Percentiles rank a stretch among this genome's conserved stretches.
These are phyloP conservation scores for Solanum corneliomulleri DNA, from an alignment of 257 asterid genomes.

Conservation along the genomic window DNA sequence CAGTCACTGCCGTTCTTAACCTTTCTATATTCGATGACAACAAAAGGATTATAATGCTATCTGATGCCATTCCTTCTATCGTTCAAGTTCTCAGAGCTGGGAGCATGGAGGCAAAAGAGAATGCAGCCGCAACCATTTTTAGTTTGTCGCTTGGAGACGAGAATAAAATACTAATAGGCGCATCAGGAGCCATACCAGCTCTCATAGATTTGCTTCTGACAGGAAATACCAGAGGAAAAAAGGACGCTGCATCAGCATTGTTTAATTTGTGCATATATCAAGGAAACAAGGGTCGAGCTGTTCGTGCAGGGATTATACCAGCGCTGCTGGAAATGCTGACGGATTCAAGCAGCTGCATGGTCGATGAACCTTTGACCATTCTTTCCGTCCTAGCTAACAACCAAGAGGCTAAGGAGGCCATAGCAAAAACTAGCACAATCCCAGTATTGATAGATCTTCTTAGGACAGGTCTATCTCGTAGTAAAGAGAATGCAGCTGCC, in stretches of 20 bases:
- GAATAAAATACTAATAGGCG: constrained; percentile 80
- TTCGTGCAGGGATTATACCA: constrained; percentile 67
- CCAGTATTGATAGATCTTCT: constrained; percentile 68
- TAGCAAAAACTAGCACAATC: constrained; percentile 64
- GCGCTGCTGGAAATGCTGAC: constrained; percentile 67
- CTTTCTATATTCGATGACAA: constrained; percentile 73
- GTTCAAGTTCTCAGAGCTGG: constrained; percentile 87
- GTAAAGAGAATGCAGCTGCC: constrained; percentile 64
- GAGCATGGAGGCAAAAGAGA: constrained; percentile 84
- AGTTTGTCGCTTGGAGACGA: constrained; percentile 80
- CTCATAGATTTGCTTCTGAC: constrained; percentile 64
- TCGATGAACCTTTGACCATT: constrained; percentile 81
- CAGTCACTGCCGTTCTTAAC: constrained; percentile 75
- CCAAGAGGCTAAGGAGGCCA: constrained; percentile 67
- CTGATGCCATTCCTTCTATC: constrained; percentile 78
- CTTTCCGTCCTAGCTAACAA: constrained; percentile 79
- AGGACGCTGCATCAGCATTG: constrained; percentile 89
- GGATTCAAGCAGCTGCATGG: constrained; percentile 54
- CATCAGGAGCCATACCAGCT: constrained; percentile 87
- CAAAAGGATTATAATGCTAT: constrained; percentile 78
- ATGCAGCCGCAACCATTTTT: constrained; percentile 89
- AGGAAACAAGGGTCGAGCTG: constrained; percentile 89
- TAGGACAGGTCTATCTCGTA: constrained; percentile 58
- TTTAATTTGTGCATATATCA: constrained; percentile 82
- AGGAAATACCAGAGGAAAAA: constrained; percentile 77